phyloP scores from a whole-genome alignment of 805 yeast species.

The Cyberlindnera sargentensis region DNA sequence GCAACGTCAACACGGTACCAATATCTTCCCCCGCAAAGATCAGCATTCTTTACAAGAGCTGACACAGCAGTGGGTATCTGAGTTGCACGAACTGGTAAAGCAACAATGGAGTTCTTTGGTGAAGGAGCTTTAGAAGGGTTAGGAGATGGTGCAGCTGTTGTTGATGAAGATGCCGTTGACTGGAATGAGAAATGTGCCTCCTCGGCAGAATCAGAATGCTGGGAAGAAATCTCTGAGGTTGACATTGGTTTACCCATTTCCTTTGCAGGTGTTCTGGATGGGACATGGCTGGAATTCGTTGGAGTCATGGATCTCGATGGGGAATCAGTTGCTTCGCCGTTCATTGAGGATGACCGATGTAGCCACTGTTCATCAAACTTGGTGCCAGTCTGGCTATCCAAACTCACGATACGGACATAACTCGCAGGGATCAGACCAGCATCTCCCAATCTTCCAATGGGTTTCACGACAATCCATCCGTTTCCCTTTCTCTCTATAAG shows the following conservation, averaged over 20 bases:
- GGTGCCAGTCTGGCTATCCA: slow-evolving; percentile 24
- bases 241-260: no score
- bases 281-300: no score
- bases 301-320: no score
- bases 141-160: slow-evolving; percentile 1
- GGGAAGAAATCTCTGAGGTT: background rate
- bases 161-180: slow-evolving; percentile 1
- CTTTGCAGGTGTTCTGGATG: no score
- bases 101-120: background rate
- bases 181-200: slow-evolving; percentile 9
- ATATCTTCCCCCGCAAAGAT: slow-evolving; percentile 35
- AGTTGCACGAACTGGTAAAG: background rate
- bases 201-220: background rate
- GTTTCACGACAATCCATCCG: slow-evolving; percentile 53
- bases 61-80: slow-evolving; percentile 10
- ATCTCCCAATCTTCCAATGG: slow-evolving; percentile 37
- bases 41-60: slow-evolving; percentile 34
- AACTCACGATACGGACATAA: slow-evolving; percentile 39
- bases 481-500: slow-evolving; percentile 39
- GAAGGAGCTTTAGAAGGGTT: background rate
- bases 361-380: slow-evolving; percentile 20
- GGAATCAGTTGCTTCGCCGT: no score
- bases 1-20: slow-evolving; percentile 45
- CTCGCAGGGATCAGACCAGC: slow-evolving; percentile 49
- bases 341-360: background rate